These are phyloP conservation scores for Trichoderma harzianum DNA, from an alignment of 2,329 filamentous ascomycete species.

Conservation along the genomic window DNA sequence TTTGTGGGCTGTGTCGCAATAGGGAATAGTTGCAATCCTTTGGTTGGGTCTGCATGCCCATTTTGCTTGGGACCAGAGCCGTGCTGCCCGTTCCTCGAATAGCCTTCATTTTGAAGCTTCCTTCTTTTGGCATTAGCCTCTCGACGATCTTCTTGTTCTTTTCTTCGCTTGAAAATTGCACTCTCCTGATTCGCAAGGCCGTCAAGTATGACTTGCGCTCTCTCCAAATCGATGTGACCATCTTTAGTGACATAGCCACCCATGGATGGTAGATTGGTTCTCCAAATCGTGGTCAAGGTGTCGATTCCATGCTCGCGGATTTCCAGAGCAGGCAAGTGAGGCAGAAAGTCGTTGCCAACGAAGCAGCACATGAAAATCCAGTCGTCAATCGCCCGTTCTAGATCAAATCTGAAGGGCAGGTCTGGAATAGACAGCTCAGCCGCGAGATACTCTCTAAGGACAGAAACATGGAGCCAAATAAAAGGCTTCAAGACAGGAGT, in stretches of 20 bases:
- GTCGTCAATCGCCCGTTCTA: conserved; percentile 92
- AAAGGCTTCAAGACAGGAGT: conserved; percentile 74
- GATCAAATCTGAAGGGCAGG: conserved; percentile 83
- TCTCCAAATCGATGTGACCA: conserved; percentile 81
- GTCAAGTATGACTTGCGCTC: conserved; percentile 82
- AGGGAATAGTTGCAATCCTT: conserved; percentile 34
- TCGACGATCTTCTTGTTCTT: conserved; percentile 78
- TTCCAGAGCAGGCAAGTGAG: conserved; percentile 93
- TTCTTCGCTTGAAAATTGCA: conserved; percentile 83
- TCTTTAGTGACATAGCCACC: conserved; percentile 96
- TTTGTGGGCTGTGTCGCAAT: conserved; percentile 53
- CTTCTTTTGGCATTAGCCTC: conserved; percentile 77
- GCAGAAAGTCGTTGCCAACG: conserved; percentile 96
- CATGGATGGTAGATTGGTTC: conserved; percentile 86
- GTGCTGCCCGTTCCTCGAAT: conserved; percentile 24
- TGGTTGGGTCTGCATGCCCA: conserved; percentile 35
- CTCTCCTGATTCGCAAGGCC: conserved; percentile 92
- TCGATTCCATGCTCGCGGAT: conserved; percentile 98
- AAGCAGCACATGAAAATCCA: conserved; percentile 99
- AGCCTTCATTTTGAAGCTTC: conserved; percentile 62
- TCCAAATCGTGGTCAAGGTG: conserved; percentile 94
- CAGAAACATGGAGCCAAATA: conserved; percentile 94
- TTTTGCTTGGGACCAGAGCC: conserved; percentile 22
- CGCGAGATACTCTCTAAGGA: conserved; percentile 88
- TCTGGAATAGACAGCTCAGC: conserved; percentile 81